Conservation (phyloP, 176 grass and related monocot species). For the Thinopyrum elongatum region DNA sequence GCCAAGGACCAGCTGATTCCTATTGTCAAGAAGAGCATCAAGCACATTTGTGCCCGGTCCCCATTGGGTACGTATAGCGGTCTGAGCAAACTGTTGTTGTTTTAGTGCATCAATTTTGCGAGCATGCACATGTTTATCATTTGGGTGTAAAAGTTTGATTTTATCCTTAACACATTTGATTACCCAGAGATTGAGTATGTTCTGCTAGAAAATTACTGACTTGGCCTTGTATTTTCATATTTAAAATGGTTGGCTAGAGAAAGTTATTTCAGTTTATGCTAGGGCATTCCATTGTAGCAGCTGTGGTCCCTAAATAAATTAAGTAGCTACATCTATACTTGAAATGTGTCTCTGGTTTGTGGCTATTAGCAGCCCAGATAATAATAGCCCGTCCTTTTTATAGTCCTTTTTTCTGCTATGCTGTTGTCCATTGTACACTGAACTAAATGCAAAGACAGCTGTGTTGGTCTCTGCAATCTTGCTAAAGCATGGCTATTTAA, state of each 20-base stretch:
- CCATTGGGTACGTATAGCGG: conserved; percentile 53
- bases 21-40: conserved; percentile 59
- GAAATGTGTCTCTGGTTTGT: not conserved
- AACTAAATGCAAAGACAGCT: conserved; percentile 17
- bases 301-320: not conserved
- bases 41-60: conserved; percentile 37
- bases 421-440: conserved; percentile 14
- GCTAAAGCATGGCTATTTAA: not conserved
- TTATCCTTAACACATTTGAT: not conserved
- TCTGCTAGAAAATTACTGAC: not conserved
- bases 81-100: conserved; percentile 4
- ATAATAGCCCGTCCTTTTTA: not conserved
- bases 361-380: not conserved
- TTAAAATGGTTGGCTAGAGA: not conserved
- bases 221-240: conserved; percentile 1
- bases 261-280: not conserved
- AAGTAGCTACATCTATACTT: not conserved
- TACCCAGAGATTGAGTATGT: not conserved
- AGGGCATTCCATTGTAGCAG: not conserved
- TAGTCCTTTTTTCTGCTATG: conserved; percentile 11
- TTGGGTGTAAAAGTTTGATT: not conserved
- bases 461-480: not conserved
- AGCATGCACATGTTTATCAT: not conserved
- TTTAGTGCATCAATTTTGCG: not conserved
- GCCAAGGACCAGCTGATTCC: conserved; percentile 57